A percentile compares a stretch with the other conserved stretches of the same genome.
Conservation (phyloP, 2,329 filamentous ascomycete genomes). For the Dothiorella sarmentorum region DNA sequence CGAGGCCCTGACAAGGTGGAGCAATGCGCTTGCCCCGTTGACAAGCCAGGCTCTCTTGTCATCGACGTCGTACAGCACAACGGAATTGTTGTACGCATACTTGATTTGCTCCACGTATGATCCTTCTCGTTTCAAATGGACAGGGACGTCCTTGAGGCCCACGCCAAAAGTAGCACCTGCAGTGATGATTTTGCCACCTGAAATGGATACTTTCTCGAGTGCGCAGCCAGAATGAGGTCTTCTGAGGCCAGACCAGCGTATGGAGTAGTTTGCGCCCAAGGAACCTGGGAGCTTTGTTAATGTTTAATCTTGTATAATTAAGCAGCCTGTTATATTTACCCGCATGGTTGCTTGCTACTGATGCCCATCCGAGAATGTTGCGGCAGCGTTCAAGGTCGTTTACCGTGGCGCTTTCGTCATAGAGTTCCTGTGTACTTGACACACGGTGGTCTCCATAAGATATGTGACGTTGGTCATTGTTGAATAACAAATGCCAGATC, state of each 20-base stretch:
- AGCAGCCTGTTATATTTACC: not conserved
- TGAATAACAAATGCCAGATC: slow-evolving; percentile 33
- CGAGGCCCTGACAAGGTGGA: slow-evolving; percentile 30
- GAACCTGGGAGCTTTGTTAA: too few relatives aligned
- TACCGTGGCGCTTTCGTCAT: too few relatives aligned
- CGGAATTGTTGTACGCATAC: slow-evolving; percentile 22
- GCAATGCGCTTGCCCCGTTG: slow-evolving; percentile 35
- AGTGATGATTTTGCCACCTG: not conserved
- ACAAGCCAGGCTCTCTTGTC: slow-evolving; percentile 35
- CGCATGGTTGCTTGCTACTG: not conserved
- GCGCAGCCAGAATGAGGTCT: not conserved
- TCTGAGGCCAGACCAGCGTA: not conserved
- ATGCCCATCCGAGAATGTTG: not conserved
- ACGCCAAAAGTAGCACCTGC: not conserved
- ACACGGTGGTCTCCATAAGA: not conserved
- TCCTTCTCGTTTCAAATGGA: not conserved
- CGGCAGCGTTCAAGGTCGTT: not conserved
- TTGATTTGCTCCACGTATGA: not conserved
- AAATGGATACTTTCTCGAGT: not conserved
- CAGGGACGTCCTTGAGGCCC: not conserved
- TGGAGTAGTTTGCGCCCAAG: not conserved
- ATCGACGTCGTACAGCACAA: slow-evolving; percentile 25
- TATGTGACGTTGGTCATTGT: not conserved
- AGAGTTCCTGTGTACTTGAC: too few relatives aligned
- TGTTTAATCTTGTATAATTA: too few relatives aligned